Percentiles rank a stretch among this genome's conserved stretches.
Conservation (phyloP, 1,284 basidiomycete species). For the Cryptococcus sp. region DNA sequence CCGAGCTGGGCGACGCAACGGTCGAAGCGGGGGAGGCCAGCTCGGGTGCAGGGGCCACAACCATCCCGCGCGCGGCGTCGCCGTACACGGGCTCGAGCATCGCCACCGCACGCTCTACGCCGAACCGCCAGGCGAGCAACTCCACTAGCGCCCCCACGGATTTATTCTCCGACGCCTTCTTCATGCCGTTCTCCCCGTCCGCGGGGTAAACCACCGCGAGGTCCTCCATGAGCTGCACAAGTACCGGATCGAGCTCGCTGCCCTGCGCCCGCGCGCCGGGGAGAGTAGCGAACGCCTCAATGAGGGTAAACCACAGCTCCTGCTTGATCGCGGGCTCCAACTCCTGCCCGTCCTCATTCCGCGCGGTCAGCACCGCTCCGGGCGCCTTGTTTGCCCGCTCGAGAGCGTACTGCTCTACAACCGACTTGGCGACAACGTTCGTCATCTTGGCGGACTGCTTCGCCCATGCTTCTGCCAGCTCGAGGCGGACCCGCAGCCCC, state of each 20-base stretch:
- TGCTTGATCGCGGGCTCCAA: constrained; percentile 1
- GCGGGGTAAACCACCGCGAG: constrained; percentile 39
- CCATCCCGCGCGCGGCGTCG: constrained; percentile 13
- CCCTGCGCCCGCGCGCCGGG: constrained; percentile 34
- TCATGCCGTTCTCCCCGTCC: background rate
- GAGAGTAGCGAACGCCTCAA: constrained; percentile 72
- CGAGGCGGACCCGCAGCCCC: constrained; percentile 4
- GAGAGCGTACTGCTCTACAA: constrained; percentile 22
- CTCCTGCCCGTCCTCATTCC: too few relatives aligned
- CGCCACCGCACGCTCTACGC: constrained; percentile 39
- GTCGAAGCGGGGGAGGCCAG: constrained; percentile 11
- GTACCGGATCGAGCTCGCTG: constrained; percentile 28
- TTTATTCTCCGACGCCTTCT: constrained; percentile 40
- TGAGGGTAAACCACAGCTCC: constrained; percentile 2
- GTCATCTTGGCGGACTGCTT: constrained; percentile 12
- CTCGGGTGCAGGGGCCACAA: constrained; percentile 13
- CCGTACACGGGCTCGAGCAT: constrained; percentile 25
- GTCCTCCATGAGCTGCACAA: constrained; percentile 57
- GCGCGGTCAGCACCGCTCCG: background rate
- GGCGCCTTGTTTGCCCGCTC: background rate
- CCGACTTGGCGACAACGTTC: constrained; percentile 11
- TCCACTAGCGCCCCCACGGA: constrained; percentile 31
- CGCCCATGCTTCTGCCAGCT: constrained; percentile 14
- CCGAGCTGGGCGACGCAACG: background rate
- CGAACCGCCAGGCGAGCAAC: constrained; percentile 22